Evolutionary conservation across 2,329 filamentous ascomycete genomes (phyloP).

Genomic region (Pseudogymnoascus pannorum): DNA sequence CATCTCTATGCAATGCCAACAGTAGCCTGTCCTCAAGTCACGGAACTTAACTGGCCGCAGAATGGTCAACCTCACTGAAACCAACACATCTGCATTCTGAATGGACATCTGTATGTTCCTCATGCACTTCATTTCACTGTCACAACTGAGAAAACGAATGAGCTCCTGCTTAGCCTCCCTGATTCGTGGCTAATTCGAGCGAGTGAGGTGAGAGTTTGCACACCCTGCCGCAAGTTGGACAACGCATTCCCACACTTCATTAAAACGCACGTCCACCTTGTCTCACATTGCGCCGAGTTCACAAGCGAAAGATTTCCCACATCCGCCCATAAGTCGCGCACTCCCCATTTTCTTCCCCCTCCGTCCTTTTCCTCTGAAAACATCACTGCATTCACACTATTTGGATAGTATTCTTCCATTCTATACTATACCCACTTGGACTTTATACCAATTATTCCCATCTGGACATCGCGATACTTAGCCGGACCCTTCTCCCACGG

Average conservation of each 20-base stretch:
- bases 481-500: not conserved
- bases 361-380: conserved; percentile 1
- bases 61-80: not conserved
- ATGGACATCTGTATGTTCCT: not conserved
- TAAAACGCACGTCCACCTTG: conserved; percentile 6
- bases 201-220: not conserved
- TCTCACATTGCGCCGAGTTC: conserved; percentile 1
- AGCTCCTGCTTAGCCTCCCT: not conserved
- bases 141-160: conserved; percentile 3
- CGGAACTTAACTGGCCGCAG: conserved; percentile 2
- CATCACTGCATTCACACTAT: not conserved
- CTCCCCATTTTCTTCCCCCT: not conserved
- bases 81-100: conserved; percentile 4
- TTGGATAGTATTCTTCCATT: conserved; percentile 7
- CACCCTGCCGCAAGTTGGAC: conserved; percentile 4
- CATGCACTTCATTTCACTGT: conserved; percentile 1
- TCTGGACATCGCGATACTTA: not conserved
- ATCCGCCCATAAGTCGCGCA: conserved; percentile 9
- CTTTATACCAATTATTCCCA: conserved; percentile 8
- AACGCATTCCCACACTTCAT: conserved; percentile 7
- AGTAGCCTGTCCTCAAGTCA: conserved; percentile 1
- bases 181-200: conserved; percentile 8
- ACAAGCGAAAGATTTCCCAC: conserved; percentile 4
- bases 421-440: conserved; percentile 1
- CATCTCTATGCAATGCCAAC: conserved; percentile 6